These are phyloP conservation scores for Pontederia crassipes DNA, from an alignment of 176 grass and related monocot genomes.

Conservation along the genomic window DNA sequence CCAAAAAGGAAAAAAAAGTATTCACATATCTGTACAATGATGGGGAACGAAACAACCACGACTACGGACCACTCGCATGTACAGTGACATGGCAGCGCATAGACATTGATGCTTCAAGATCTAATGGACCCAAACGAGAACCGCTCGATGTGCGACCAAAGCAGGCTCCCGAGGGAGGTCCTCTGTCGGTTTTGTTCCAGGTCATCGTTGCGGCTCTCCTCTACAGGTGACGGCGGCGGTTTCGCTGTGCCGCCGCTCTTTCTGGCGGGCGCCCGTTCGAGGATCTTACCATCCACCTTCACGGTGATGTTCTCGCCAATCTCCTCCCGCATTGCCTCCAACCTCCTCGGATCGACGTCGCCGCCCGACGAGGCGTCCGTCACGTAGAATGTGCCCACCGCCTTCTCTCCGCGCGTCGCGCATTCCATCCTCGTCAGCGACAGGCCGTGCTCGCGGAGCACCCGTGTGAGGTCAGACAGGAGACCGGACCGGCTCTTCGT, in stretches of 20 bases:
- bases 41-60: too few species aligned
- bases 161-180: too few species aligned
- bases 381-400: constrained; percentile 13
- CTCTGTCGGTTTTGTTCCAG: too few species aligned
- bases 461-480: constrained; percentile 12
- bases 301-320: neutral
- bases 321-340: constrained; percentile 1
- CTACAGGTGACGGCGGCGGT: too few species aligned
- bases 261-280: neutral
- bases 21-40: too few species aligned
- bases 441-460: constrained; percentile 8
- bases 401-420: constrained; percentile 7
- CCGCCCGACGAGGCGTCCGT: constrained; percentile 1
- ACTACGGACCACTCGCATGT: too few species aligned
- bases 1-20: too few species aligned
- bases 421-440: constrained; percentile 14
- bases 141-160: too few species aligned
- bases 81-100: too few species aligned
- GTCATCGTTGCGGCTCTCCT: too few species aligned
- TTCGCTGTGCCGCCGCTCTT: neutral
- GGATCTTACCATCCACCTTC: neutral
- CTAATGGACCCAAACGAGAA: too few species aligned
- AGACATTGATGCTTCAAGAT: too few species aligned
- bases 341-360: constrained; percentile 3
- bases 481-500: constrained; percentile 1